Evolutionary conservation across 2,329 filamentous ascomycete species (phyloP).

Genomic region (Lasiodiplodia sp.): DNA sequence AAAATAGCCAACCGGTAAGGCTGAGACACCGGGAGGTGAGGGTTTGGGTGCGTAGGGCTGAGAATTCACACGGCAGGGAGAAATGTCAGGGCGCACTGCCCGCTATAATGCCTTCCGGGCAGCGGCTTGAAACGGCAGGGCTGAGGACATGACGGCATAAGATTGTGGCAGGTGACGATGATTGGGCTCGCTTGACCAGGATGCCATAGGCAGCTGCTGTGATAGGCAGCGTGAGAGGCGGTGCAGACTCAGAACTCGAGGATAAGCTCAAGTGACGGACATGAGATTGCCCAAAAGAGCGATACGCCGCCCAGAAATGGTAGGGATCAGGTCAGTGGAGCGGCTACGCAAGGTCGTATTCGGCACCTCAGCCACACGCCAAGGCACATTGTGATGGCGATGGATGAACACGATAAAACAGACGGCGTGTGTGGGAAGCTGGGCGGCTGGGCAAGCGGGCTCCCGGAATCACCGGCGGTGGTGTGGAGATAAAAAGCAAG

Average conservation of each 20-base stretch:
- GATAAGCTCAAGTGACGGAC: background rate
- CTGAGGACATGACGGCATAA: conserved; percentile 14
- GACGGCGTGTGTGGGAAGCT: background rate
- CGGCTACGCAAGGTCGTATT: conserved; percentile 14
- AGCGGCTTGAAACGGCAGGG: conserved; percentile 16
- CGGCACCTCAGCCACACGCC: conserved; percentile 22
- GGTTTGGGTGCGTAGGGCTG: conserved; percentile 22
- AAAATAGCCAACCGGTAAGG: conserved; percentile 18
- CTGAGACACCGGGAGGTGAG: background rate
- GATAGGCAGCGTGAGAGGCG: conserved; percentile 4
- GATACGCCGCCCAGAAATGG: background rate
- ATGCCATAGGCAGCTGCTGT: background rate
- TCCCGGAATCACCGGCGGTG: background rate
- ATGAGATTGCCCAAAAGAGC: background rate
- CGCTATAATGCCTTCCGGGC: conserved; percentile 6
- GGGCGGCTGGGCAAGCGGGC: background rate
- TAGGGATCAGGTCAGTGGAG: background rate
- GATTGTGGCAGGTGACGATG: background rate
- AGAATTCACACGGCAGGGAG: conserved; percentile 13
- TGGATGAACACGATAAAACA: conserved; percentile 8
- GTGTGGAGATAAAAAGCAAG: background rate
- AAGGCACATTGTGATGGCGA: background rate
- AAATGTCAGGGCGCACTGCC: conserved; percentile 10
- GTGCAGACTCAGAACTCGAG: background rate
- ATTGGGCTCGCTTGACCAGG: conserved; percentile 6